Base-by-base conservation (phyloP, 2,329 filamentous ascomycete species). In the Phialophora macrospora region DNA sequence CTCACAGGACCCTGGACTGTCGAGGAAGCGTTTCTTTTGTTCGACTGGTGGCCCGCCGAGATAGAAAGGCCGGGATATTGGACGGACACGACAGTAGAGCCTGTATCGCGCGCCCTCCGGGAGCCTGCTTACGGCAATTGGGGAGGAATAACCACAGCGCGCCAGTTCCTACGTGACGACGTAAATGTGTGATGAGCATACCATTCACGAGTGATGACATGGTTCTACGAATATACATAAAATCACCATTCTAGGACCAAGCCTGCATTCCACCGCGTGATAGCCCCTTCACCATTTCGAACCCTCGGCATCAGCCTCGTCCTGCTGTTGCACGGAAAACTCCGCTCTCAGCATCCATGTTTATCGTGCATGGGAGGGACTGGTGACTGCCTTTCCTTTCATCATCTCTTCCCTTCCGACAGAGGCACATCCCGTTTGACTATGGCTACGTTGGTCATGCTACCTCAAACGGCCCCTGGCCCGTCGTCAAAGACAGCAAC, bases 1-100 rank as follows among this genome's bases (percentile, higher is more conserved):
- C 62, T 58, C 12, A 64, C 46, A 24, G 71, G 71, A 24, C 72
- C 20, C 72, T 81, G 71, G 71, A 72, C 67, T 17, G 17, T 57
- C 2, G 64, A 66, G 17, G 71, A 72, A 60, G 68, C 71, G 17
- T 72, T 69, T 66, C 59, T 72, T 12, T 59, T 72, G n/a, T 72
- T 72, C 57, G 68, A 71, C 52, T 67, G 65, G 64, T 72, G 71
- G 71, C 71, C 71, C 9, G 34, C 67, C 8, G 67, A 60, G 17
- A 56, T 66, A 28, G 44, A 61, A 30, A 70, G 66, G 60, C 70
- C 70, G 5, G 65, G 24, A 12, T 69, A 63, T 20, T 69, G 67
- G 67, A 44, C 30, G 9, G 48, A 46, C 4, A 22, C n/a, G n/a
- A 34, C 26, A 14, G 22, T 34, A 30, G 28, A 56, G n/a, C 24